These are phyloP conservation scores for Thermothelomyces thermophilus DNA, from an alignment of 2,329 filamentous ascomycete genomes.

Conservation along the genomic window DNA sequence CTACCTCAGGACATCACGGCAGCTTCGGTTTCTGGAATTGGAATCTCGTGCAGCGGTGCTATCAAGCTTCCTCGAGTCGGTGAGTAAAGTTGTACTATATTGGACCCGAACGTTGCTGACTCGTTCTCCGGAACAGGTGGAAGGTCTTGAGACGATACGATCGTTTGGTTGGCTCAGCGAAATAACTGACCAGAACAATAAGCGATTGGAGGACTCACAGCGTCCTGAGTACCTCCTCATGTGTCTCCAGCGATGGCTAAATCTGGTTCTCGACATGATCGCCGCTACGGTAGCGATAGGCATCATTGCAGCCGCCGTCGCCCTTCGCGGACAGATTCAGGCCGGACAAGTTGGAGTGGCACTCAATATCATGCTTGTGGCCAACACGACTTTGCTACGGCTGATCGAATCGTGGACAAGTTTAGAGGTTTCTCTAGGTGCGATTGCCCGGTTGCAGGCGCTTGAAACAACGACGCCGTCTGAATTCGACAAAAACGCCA, in stretches of 20 bases:
- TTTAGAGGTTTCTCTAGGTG: too few species aligned
- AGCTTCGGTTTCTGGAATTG: conserved; percentile 49
- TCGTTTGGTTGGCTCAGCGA: conserved; percentile 28
- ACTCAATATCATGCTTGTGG: too few species aligned
- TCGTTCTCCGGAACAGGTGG: conserved; percentile 12
- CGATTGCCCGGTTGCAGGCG: too few species aligned
- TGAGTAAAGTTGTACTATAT: conserved; percentile 9
- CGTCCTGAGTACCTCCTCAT: conserved; percentile 44
- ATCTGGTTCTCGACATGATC: too few species aligned
- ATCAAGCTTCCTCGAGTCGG: conserved; percentile 36
- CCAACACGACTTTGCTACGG: too few species aligned
- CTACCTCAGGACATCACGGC: conserved; percentile 50
- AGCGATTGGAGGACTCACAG: conserved; percentile 39
- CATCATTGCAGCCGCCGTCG: too few species aligned
- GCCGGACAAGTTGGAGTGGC: too few species aligned
- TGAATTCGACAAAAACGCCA: too few species aligned
- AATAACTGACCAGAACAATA: conserved; percentile 16
- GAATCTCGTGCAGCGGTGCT: conserved; percentile 46
- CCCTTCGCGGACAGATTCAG: too few species aligned
- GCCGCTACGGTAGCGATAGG: too few species aligned
- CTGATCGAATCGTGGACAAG: too few species aligned
- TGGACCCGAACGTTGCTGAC: neutral
- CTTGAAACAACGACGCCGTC: too few species aligned
- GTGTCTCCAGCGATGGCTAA: conserved; percentile 47
- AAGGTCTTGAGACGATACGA: conserved; percentile 27